Conservation (phyloP, 306 rosid species). For the Sicyos baderoa region DNA sequence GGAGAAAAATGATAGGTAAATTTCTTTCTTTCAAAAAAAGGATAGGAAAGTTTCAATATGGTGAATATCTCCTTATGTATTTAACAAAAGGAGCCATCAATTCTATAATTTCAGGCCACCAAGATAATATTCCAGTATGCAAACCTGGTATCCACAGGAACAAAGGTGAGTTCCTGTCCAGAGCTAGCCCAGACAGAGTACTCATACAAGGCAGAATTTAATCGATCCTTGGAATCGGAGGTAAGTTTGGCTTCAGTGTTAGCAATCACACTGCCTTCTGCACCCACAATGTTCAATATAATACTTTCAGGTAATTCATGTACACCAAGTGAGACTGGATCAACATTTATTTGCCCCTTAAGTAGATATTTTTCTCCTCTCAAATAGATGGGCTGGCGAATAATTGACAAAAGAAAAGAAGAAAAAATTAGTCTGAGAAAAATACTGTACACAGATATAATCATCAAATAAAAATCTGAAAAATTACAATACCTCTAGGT, state of each 20-base stretch:
- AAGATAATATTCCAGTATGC: conserved; percentile 20
- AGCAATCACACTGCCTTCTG: conserved; percentile 36
- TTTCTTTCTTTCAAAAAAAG: neutral
- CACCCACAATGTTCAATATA: conserved; percentile 49
- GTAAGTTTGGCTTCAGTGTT: conserved; percentile 37
- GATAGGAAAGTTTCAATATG: neutral
- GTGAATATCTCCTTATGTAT: neutral
- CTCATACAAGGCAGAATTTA: conserved; percentile 43
- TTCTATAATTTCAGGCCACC: neutral
- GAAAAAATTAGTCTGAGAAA: neutral
- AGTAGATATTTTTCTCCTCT: conserved; percentile 82
- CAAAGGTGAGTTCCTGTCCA: conserved; percentile 62
- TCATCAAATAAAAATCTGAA: conserved; percentile 3
- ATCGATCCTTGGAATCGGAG: conserved; percentile 41
- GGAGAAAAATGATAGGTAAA: neutral
- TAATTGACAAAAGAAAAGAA: conserved; percentile 13
- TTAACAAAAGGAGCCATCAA: neutral
- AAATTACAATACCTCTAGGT: conserved; percentile 47
- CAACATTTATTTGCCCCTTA: conserved; percentile 63
- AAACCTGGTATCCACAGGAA: conserved; percentile 81
- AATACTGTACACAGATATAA: neutral
- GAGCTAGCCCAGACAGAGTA: conserved; percentile 68
- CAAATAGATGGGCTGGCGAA: conserved; percentile 64
- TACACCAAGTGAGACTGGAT: conserved; percentile 36
- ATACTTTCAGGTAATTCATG: conserved; percentile 53